Base-by-base conservation (phyloP, 768 basidiomycete genomes). In the Porphyrellus cyaneotinctus region DNA sequence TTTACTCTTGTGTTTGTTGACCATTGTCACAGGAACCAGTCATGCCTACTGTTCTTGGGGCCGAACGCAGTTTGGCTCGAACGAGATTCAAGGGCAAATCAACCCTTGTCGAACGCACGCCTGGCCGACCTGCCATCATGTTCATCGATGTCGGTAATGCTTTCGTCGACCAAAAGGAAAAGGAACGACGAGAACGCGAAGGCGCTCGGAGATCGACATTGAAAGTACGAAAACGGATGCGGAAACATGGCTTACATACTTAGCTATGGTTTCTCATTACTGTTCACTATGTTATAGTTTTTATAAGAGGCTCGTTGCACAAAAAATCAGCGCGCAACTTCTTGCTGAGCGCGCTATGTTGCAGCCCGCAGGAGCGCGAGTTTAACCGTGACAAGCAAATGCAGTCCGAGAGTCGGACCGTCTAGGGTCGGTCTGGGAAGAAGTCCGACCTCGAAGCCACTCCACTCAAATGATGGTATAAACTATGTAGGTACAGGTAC, bases 81-180 rank as follows among this genome's bases (percentile, higher is more conserved):
- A 69, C 73, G 49, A 72, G 69, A 28, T 50, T 67, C 61, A 49
- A 71, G 75, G 51, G 74, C 64, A 64, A 71, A 70, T 18, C 71
- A 69, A 33, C 69, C 59, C 54, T 75, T n/a, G 62, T 74, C 28
- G 59, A 68, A 39, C 69, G 67, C 31, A 73, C 72, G 22, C 58
- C 64, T 9, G 79, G 79, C 15, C 80, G 82, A 36, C 77, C 84
- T 10, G 62, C 79, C 2, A 75, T 87, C 42, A 78, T 78, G 61
- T 88, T 92, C 59, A 70, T 87, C 17, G 89, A 92, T 62, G 81
- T 91, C 4, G 89, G 89, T 1, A 77, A 78, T 22, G 79, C 83
- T 63, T 90, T 87, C 64, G 63, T 90, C 50, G 76, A 88, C 39
- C 67, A 77, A 28, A 75, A 78, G 37, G 81, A 82, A 45, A 77